Conservation (phyloP, 306 rosid genomes). For the Sesbania bispinosa region DNA sequence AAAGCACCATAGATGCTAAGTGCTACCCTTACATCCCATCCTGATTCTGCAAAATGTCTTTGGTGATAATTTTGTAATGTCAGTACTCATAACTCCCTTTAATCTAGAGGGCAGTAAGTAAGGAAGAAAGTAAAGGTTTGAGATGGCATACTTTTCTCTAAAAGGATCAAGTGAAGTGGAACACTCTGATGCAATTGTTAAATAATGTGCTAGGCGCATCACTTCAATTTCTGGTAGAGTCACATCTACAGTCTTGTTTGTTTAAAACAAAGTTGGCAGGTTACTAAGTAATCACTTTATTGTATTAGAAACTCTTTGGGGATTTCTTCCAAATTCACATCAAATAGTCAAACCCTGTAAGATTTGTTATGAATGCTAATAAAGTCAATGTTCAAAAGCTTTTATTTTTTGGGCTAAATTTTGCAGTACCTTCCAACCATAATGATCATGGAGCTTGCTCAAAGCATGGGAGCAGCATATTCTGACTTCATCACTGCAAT, state of each 20-base stretch:
- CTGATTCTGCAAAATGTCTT: constrained; percentile 61
- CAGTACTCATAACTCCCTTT: constrained; percentile 20
- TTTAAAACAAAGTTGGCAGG: background rate
- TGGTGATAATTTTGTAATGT: constrained; percentile 20
- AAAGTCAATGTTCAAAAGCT: background rate
- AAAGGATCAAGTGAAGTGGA: constrained; percentile 52
- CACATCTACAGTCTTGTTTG: constrained; percentile 61
- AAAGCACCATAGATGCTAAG: constrained; percentile 68
- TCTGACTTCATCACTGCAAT: constrained; percentile 78
- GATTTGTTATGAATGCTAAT: background rate
- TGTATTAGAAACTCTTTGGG: background rate
- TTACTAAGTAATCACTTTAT: constrained; percentile 22
- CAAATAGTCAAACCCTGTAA: background rate
- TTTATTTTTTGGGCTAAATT: background rate
- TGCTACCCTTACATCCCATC: constrained; percentile 90
- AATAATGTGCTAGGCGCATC: constrained; percentile 87
- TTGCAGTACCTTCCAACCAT: constrained; percentile 75
- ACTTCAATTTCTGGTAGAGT: constrained; percentile 88
- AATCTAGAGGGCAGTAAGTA: background rate
- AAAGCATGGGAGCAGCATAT: constrained; percentile 64
- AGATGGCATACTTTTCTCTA: constrained; percentile 46
- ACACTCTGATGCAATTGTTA: constrained; percentile 81
- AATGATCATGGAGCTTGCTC: constrained; percentile 50
- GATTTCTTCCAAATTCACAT: background rate
- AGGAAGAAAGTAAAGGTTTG: constrained; percentile 2